Evolutionary conservation across 495 filamentous ascomycete species (phyloP).

Genomic region (Podospora sp.): DNA sequence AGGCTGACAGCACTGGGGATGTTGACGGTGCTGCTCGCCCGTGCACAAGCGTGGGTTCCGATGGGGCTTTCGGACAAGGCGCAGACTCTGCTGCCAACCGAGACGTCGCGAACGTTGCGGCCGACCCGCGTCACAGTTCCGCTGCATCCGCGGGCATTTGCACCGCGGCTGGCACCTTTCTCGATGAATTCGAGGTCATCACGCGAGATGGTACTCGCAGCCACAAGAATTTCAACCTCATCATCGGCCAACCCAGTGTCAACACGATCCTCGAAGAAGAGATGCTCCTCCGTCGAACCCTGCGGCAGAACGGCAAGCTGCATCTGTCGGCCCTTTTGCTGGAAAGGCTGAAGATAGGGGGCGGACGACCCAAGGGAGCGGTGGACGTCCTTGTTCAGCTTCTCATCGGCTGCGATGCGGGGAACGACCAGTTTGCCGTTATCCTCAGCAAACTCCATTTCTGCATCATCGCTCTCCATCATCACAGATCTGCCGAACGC

Average conservation of each 20-base stretch:
- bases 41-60: conserved; percentile 30
- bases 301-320: conserved; percentile 23
- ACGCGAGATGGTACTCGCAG: conserved; percentile 30
- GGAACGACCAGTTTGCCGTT: conserved; percentile 39
- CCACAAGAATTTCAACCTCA: conserved; percentile 48
- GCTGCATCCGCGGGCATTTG: conserved; percentile 40
- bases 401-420: conserved; percentile 41
- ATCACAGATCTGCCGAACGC: conserved; percentile 33
- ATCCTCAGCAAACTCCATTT: conserved; percentile 45
- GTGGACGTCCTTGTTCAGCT: conserved; percentile 41
- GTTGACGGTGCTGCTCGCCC: conserved; percentile 31
- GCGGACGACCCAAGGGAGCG: conserved; percentile 37
- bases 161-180: conserved; percentile 34
- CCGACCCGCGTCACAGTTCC: conserved; percentile 49
- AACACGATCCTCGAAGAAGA: conserved; percentile 38
- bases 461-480: conserved; percentile 27
- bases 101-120: conserved; percentile 36
- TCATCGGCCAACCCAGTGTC: conserved; percentile 29
- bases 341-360: conserved; percentile 39
- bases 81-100: conserved; percentile 46
- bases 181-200: conserved; percentile 46
- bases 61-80: conserved; percentile 33
- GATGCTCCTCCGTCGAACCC: conserved; percentile 11
- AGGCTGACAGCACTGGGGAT: conserved; percentile 49
- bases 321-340: conserved; percentile 32